Evolutionary conservation across 495 filamentous ascomycete species (phyloP), one percentile per base, ranked within the genome.

Genomic region (Opeltia flavorubescens): DNA sequence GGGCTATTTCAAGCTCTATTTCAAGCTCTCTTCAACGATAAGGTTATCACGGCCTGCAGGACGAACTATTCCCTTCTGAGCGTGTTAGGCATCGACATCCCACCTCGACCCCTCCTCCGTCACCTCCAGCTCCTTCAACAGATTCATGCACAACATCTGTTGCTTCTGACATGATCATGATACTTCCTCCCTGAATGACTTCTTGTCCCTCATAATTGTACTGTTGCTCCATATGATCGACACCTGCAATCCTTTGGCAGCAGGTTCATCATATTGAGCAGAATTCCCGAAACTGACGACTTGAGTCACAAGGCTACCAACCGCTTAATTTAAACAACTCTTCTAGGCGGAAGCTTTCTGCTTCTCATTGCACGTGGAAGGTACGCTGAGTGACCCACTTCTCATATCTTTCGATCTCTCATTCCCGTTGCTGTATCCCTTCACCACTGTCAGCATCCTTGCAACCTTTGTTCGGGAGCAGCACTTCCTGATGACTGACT

Each of bases 401-500:
- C n/a, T n/a, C n/a, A n/a, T n/a, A n/a, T n/a, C n/a, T n/a, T n/a
- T n/a, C n/a, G n/a, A n/a, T n/a, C n/a, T n/a, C n/a, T n/a, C n/a
- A n/a, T n/a, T n/a, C n/a, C n/a, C n/a, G n/a, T n/a, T n/a, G n/a
- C n/a, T n/a, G n/a, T n/a, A n/a, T 31, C 17, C 25, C 25, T 39
- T 20, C 1, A 36, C 24, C 18, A 24, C 42, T 30, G 24, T 21
- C 6, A 7, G 6, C 2, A n/a, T 18, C 20, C 11, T 36, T 12
- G 12, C 13, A 18, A n/a, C n/a, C 34, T 36, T 17, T 18, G 11
- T 1, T 17, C 6, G 29, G 6, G 29, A 13, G 29, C 29, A 31
- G 29, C 13, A 31, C 6, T 6, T 6, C 36, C 9, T 4, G 1
- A 29, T 28, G 18, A 46, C 55, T 57, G 49, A 57, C 49, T 29